Conservation (phyloP, 176 grass and related monocot genomes). For the Oryza glaberrima region DNA sequence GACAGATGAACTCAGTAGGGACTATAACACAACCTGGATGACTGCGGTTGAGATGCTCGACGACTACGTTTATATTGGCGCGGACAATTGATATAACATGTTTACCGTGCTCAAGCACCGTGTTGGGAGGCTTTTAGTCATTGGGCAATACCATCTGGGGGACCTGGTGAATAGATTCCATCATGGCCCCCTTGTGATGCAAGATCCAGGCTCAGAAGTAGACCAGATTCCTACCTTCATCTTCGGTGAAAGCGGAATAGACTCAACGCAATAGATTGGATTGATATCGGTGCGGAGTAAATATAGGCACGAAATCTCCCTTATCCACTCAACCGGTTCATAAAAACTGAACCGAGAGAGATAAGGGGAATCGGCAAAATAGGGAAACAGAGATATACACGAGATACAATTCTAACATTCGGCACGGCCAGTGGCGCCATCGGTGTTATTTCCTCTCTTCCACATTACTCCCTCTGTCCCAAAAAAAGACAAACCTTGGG, state of each 20-base stretch:
- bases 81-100: slow-evolving; percentile 67
- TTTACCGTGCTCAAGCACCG: slow-evolving; percentile 43
- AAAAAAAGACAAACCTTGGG: too few relatives aligned
- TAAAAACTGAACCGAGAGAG: too few relatives aligned
- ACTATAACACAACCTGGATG: slow-evolving; percentile 69
- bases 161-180: slow-evolving; percentile 65
- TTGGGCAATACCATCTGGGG: slow-evolving; percentile 69
- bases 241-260: background rate
- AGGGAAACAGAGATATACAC: too few relatives aligned
- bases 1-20: slow-evolving; percentile 14
- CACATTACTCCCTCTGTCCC: background rate
- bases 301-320: too few relatives aligned
- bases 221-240: slow-evolving; percentile 56
- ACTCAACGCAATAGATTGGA: too few relatives aligned
- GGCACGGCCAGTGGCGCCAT: slow-evolving; percentile 68
- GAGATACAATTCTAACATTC: too few relatives aligned
- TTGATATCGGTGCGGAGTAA: too few relatives aligned
- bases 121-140: slow-evolving; percentile 47
- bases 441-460: slow-evolving; percentile 15
- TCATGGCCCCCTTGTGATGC: slow-evolving; percentile 60
- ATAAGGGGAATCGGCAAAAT: too few relatives aligned
- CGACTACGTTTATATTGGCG: slow-evolving; percentile 59
- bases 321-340: background rate
- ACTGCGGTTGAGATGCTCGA: slow-evolving; percentile 66
- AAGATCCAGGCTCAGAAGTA: slow-evolving; percentile 47